Percentiles rank a stretch among this genome's conserved stretches.
Evolutionary conservation across 2,329 filamentous ascomycete genomes (phyloP).

Genomic region (Volutella citrinella): DNA sequence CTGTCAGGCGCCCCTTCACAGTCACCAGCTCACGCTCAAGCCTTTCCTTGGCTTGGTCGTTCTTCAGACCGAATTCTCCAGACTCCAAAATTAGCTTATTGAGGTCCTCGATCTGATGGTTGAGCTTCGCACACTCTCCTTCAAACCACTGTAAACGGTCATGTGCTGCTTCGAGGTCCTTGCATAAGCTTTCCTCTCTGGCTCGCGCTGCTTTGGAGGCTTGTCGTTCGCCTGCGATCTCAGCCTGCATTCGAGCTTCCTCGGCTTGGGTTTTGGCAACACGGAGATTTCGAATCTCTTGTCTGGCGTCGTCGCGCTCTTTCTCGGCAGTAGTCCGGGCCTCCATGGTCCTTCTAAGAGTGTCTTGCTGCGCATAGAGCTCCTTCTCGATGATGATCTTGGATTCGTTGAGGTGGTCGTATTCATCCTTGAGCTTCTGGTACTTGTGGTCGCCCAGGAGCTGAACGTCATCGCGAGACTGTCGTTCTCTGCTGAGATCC

Average conservation of each 20-base stretch:
- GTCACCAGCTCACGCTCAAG: slow-evolving; percentile 88
- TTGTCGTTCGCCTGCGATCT: slow-evolving; percentile 74
- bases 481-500: slow-evolving; percentile 85
- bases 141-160: slow-evolving; percentile 77
- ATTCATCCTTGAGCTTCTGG: slow-evolving; percentile 78
- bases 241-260: slow-evolving; percentile 78
- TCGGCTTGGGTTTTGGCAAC: slow-evolving; percentile 83
- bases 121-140: slow-evolving; percentile 71
- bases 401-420: slow-evolving; percentile 80
- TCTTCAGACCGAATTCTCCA: slow-evolving; percentile 82
- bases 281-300: slow-evolving; percentile 78
- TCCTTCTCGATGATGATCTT: slow-evolving; percentile 99
- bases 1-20: slow-evolving; percentile 81
- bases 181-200: slow-evolving; percentile 71
- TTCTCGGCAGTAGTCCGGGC: slow-evolving; percentile 76
- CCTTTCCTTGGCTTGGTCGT: slow-evolving; percentile 92
- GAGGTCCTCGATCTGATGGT: slow-evolving; percentile 77
- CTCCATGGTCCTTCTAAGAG: slow-evolving; percentile 80
- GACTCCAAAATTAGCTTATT: slow-evolving; percentile 86
- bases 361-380: slow-evolving; percentile 92
- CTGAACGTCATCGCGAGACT: slow-evolving; percentile 91
- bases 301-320: slow-evolving; percentile 84
- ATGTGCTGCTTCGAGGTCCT: slow-evolving; percentile 77
- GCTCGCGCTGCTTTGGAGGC: slow-evolving; percentile 77
- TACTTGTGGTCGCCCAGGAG: slow-evolving; percentile 88